Base-by-base conservation (phyloP, 257 asterid species). In the Fraxinus quadrangulata region DNA sequence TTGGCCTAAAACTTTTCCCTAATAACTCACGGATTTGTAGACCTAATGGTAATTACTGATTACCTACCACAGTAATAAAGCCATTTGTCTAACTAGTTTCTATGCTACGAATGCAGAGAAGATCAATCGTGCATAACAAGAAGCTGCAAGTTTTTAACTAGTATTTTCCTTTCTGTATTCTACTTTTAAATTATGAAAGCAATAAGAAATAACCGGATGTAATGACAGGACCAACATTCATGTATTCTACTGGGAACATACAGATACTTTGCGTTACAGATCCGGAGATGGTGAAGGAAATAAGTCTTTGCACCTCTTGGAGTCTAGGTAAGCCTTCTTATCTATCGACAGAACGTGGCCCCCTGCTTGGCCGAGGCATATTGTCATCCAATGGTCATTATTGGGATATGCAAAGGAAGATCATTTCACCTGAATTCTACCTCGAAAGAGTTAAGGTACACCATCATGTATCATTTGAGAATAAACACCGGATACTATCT, bases 361-460 rank as follows among this genome's bases (percentile, higher is more conserved):
- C 96, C 75, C 84, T 90, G 70, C 86, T 89, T 6, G 97, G 97
- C 56, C 80, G 83, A 77, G 97, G 97, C 76, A 90, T 92, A 83
- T 80, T 92, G 40, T 71, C 94, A 39, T 89, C 96, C 6, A 90
- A 88, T 23, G 96, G 96, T 16, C 82, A 81, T 26, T 89, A 84
- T 47, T 90, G 96, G 97, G 91, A 88, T 76, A 85, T 83, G 49
- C 97, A 88, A 80, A 87, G 90, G 81, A 85, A 88, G 85, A 87
- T 86, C 37, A 88, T 87, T 72, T 92, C 96, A 71, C 97, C 96
- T 73, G 93, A 89, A 40, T 88, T 92, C 81, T 87, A 89, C 77
- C 83, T 88, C 13, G 85, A 89, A 73, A 87, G 85, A 75, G 90
- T 92, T 74, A 92, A 92, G 96, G 94, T 90, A 84, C 34, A 12